Evolutionary conservation across 2,329 filamentous ascomycete species (phyloP).

Genomic region (Tolypocladium ophioglossoides): DNA sequence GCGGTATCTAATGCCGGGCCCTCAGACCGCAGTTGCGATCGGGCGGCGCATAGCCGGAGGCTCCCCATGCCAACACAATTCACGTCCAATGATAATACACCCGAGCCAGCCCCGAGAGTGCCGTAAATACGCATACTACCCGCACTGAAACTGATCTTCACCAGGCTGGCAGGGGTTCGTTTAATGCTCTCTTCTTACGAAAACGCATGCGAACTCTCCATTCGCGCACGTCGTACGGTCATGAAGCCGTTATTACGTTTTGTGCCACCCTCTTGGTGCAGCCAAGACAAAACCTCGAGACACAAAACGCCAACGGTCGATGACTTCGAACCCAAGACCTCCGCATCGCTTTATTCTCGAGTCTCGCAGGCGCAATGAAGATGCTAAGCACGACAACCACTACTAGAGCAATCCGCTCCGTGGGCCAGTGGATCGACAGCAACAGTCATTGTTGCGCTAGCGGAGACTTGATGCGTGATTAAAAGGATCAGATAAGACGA

Average conservation of each 20-base stretch:
- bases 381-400: not conserved
- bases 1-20: not conserved
- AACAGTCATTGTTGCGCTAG: not conserved
- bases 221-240: not conserved
- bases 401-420: not conserved
- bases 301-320: not conserved
- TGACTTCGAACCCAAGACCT: not conserved
- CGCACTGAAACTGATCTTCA: too few relatives aligned
- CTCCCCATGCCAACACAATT: not conserved
- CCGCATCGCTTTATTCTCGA: not conserved
- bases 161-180: not conserved
- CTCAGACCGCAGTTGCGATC: too few relatives aligned
- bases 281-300: not conserved
- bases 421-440: not conserved
- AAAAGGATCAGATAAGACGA: not conserved
- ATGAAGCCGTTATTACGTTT: not conserved
- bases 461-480: not conserved
- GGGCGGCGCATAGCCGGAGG: too few relatives aligned
- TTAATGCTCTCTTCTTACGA: not conserved
- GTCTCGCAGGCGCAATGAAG: not conserved
- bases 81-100: too few relatives aligned
- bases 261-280: not conserved
- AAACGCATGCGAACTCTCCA: not conserved
- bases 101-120: not conserved
- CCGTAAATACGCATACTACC: not conserved